Conservation (phyloP, 176 grass and related monocot species). For the Oryza officinalis region DNA sequence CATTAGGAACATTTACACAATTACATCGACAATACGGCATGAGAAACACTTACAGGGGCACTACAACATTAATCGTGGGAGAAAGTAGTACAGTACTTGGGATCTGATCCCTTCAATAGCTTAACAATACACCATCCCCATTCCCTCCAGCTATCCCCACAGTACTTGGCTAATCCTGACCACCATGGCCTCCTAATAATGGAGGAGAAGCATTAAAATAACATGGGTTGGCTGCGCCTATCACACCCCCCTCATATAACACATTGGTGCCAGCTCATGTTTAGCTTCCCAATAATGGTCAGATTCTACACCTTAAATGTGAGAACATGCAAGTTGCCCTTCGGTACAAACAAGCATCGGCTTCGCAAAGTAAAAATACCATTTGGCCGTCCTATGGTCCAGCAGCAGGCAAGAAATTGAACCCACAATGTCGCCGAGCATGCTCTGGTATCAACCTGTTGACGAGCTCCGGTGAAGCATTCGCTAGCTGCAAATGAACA, state of each 20-base stretch:
- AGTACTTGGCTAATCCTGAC: constrained; percentile 28
- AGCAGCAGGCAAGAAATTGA: constrained; percentile 41
- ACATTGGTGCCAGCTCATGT: constrained; percentile 40
- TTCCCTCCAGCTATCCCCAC: constrained; percentile 16
- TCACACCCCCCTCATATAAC: constrained; percentile 33
- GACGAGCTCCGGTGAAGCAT: constrained; percentile 74
- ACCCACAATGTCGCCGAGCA: constrained; percentile 61
- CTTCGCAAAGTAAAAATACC: constrained; percentile 20
- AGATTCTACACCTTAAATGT: constrained; percentile 65
- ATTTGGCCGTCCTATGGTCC: constrained; percentile 42
- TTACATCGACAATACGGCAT: constrained; percentile 15
- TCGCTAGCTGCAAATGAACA: constrained; percentile 58
- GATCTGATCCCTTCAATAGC: constrained; percentile 29
- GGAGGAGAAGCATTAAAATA: constrained; percentile 41
- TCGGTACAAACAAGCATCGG: constrained; percentile 31
- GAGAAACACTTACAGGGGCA: constrained; percentile 45
- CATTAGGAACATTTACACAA: constrained; percentile 50
- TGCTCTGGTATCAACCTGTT: constrained; percentile 88
- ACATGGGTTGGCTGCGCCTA: constrained; percentile 27
- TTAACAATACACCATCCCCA: constrained; percentile 45
- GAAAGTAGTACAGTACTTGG: constrained; percentile 32
- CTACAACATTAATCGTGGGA: constrained; percentile 35
- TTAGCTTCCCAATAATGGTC: constrained; percentile 48
- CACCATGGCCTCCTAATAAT: constrained; percentile 16
- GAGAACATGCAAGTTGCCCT: constrained; percentile 44